Conservation (phyloP, 1,284 basidiomycete species). For the Moesziomyces sp. region DNA sequence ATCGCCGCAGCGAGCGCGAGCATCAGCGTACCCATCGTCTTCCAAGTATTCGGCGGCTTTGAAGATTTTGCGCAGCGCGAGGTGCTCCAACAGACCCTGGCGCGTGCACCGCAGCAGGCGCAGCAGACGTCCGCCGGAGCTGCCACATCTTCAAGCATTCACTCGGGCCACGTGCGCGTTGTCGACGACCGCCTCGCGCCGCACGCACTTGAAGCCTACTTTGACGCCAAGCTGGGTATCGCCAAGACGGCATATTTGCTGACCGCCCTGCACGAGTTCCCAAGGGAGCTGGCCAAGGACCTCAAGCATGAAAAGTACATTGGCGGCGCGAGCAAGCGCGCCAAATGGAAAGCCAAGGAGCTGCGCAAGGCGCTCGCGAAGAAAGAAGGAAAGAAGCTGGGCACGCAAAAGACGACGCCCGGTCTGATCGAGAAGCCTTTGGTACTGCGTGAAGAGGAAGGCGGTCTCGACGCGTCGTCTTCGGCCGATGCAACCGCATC, state of each 20-base stretch:
- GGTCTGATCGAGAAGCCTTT: constrained; percentile 26
- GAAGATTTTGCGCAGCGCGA: constrained; percentile 63
- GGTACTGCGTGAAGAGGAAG: constrained; percentile 13
- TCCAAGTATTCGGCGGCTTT: constrained; percentile 49
- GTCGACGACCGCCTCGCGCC: constrained; percentile 9
- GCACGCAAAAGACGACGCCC: constrained; percentile 33
- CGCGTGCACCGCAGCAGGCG: not conserved
- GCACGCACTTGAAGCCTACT: constrained; percentile 17
- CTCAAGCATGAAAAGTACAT: constrained; percentile 45
- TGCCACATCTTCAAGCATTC: constrained; percentile 41
- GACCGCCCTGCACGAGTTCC: constrained; percentile 23
- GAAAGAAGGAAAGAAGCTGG: constrained; percentile 33
- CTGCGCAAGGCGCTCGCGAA: constrained; percentile 31
- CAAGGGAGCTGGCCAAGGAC: constrained; percentile 29
- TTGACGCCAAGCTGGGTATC: constrained; percentile 39
- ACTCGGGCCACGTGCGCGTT: constrained; percentile 46
- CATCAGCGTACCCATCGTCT: constrained; percentile 21
- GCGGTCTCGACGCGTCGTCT: not conserved
- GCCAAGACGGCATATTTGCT: constrained; percentile 39
- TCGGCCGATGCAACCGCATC: not conserved
- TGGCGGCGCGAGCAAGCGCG: constrained; percentile 36
- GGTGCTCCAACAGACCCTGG: constrained; percentile 37
- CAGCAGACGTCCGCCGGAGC: not conserved
- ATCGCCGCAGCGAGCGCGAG: constrained; percentile 2
- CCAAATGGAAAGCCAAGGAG: constrained; percentile 41